Percentiles rank a stretch among this genome's conserved stretches.
These are phyloP conservation scores for Cnidoscolus chayamansa DNA, from an alignment of 441 rosid species.

Conservation along the genomic window DNA sequence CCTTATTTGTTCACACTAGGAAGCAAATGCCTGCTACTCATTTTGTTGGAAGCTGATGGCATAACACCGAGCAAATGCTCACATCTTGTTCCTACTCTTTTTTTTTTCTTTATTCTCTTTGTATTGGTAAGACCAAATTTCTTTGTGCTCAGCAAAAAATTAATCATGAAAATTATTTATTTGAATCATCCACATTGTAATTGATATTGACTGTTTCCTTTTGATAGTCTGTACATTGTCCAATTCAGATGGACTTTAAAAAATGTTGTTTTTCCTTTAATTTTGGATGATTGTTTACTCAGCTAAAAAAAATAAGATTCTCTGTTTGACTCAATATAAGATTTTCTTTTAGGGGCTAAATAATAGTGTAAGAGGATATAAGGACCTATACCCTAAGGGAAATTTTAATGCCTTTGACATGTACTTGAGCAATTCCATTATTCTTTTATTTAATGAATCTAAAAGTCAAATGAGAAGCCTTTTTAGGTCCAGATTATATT, in stretches of 20 bases:
- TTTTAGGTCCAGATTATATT: neutral
- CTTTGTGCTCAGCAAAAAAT: neutral
- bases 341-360: constrained; percentile 1
- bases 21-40: neutral
- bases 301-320: too few species aligned
- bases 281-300: neutral
- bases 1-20: neutral
- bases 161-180: neutral
- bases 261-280: neutral
- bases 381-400: neutral
- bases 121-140: neutral
- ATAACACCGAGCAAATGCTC: too few species aligned
- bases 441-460: neutral
- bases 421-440: neutral
- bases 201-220: neutral
- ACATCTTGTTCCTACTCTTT: neutral
- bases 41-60: neutral
- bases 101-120: neutral
- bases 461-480: neutral
- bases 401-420: neutral
- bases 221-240: neutral
- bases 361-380: neutral
- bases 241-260: neutral
- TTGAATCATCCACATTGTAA: neutral
- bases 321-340: neutral